Base-by-base conservation (phyloP, 495 filamentous ascomycete species). In the Hypoxylon rickii region DNA sequence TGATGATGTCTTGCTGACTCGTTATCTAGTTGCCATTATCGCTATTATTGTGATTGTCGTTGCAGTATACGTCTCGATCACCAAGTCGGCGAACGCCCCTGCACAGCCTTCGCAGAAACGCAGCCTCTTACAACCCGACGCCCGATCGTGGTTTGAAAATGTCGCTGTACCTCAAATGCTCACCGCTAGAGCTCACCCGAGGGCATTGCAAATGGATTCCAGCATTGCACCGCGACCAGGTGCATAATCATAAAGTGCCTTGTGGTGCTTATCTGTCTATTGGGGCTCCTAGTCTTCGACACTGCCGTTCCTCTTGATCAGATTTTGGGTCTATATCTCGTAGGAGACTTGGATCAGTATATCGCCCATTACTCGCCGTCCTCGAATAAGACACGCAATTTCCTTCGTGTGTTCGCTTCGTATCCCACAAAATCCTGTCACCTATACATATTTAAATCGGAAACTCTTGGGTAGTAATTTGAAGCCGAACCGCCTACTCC, bases 21-120 rank as follows among this genome's bases (percentile, higher is more conserved):
- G 24, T 19, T 15, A 44, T 33, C 7, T 20, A 82, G 79, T 82
- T 21, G 55, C 68, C 24, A 81, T 82, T 53, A 68, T 81, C 29
- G 44, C 75, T 41, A 73, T 84, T 32, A 73, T 85, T 48, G 78
- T 76, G 20, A 67, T 79, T 46, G 66, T 74, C 16, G 71, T 84
- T 7, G 73, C 76, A 17, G 73, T 73, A 43, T 78, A 81, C 42
- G 63, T 80, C 34, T 48, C 70, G 33, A 64, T 74, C 47, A 70
- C 44, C 20, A 56, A 61, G 21, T 49, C 36, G 7, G 32, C 38
- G 12, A 53, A 43, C 18, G n/a, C n/a, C n/a, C 17, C n/a, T 11
- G 33, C 37, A 10, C 40, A 13, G 15, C 18, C 47, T 22, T 40
- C 18, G 16, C 15, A 43, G 26, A 64, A 59, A 38, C 70, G 73